A percentile compares a stretch with the other conserved stretches of the same genome.
phyloP scores from a whole-genome alignment of 164 flowering plant species.

The Brasenia schreberi region DNA sequence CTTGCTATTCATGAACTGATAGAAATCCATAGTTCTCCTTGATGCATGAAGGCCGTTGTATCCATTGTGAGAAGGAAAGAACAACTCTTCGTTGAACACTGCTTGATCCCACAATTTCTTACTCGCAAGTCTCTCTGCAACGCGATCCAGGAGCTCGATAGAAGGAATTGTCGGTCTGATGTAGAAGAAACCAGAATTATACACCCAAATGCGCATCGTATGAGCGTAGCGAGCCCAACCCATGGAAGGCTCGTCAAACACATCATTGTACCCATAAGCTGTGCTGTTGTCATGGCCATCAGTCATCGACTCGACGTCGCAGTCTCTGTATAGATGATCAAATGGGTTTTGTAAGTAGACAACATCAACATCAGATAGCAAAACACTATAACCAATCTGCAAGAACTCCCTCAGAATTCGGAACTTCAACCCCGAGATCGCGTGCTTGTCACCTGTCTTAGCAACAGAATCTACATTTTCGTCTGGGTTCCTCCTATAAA shows the following conservation, averaged over 20 bases:
- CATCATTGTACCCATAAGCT: constrained; percentile 89
- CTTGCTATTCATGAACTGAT: constrained; percentile 90
- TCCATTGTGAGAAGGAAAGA: constrained; percentile 84
- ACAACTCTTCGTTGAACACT: constrained; percentile 89
- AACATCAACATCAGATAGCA: constrained; percentile 89
- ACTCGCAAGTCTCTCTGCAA: constrained; percentile 50
- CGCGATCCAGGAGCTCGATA: constrained; percentile 91
- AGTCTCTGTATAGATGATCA: constrained; percentile 64
- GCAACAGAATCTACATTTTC: constrained; percentile 50
- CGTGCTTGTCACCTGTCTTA: constrained; percentile 67
- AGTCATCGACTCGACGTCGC: constrained; percentile 91
- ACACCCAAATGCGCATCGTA: constrained; percentile 96
- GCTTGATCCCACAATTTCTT: constrained; percentile 83
- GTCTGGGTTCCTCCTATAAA: constrained; percentile 58
- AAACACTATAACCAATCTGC: constrained; percentile 88
- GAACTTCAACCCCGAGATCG: constrained; percentile 82
- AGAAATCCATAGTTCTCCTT: constrained; percentile 76
- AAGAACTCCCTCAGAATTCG: constrained; percentile 82
- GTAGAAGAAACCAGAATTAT: constrained; percentile 88
- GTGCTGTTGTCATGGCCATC: constrained; percentile 87
- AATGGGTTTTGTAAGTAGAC: constrained; percentile 89
- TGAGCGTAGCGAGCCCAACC: constrained; percentile 97
- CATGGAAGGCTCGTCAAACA: constrained; percentile 82
- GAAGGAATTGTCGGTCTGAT: constrained; percentile 87
- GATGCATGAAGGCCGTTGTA: constrained; percentile 87